Conservation (phyloP, 139 green algal species). For the Diplosphaera chodatii region DNA sequence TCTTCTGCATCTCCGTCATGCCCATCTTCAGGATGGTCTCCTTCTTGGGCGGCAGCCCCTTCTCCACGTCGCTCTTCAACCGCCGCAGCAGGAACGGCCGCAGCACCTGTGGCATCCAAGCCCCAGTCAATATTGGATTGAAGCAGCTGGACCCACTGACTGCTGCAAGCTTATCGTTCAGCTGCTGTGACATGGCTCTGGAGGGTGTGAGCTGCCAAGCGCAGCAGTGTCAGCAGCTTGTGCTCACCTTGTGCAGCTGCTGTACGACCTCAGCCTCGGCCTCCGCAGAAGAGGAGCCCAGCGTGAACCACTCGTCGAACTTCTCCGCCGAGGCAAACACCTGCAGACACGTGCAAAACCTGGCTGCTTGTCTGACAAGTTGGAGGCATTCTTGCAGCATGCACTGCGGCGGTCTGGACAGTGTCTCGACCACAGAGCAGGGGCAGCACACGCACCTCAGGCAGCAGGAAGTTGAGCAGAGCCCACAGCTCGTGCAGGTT, state of each 20-base stretch:
- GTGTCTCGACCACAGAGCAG: too few species aligned
- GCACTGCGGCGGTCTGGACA: too few species aligned
- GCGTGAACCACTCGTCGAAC: slow-evolving; percentile 97
- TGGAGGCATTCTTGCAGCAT: too few species aligned
- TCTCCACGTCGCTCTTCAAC: slow-evolving; percentile 96
- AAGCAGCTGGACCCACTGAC: too few species aligned
- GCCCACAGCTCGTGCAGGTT: slow-evolving; percentile 99
- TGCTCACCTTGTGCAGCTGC: slow-evolving; percentile 91
- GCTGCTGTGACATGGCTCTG: too few species aligned
- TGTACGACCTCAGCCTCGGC: slow-evolving; percentile 86
- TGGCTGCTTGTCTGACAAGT: too few species aligned
- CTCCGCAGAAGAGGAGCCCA: slow-evolving; percentile 55
- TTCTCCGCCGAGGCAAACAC: slow-evolving; percentile 65
- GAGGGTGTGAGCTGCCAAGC: too few species aligned
- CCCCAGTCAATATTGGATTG: too few species aligned
- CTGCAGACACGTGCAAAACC: not conserved
- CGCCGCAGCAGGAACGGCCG: slow-evolving; percentile 95
- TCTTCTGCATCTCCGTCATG: slow-evolving; percentile 88
- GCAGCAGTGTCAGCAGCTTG: too few species aligned
- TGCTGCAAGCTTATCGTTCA: too few species aligned
- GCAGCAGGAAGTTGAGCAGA: slow-evolving; percentile 98
- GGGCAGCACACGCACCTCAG: slow-evolving; percentile 70
- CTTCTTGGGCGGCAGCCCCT: slow-evolving; percentile 94
- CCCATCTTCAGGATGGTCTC: slow-evolving; percentile 98
- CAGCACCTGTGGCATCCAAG: slow-evolving; percentile 62